A percentile compares a stretch with the other conserved stretches of the same genome.
Evolutionary conservation across 2,329 filamentous ascomycete genomes (phyloP).

Genomic region (Fusarium poae): DNA sequence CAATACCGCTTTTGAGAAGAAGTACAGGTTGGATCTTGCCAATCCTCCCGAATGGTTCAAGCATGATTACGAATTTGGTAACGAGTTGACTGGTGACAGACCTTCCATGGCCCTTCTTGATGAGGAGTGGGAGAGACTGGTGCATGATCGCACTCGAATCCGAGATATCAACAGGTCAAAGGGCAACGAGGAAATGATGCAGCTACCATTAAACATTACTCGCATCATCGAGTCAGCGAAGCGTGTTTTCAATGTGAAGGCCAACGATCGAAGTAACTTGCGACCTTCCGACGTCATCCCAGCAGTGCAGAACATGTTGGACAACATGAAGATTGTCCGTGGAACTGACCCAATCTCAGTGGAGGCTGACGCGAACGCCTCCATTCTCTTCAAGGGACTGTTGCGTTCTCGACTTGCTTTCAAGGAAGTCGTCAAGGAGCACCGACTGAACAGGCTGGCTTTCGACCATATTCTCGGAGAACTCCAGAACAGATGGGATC

Average conservation of each 20-base stretch:
- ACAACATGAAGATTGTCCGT: slow-evolving; percentile 85
- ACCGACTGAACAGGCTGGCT: slow-evolving; percentile 89
- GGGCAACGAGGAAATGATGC: slow-evolving; percentile 86
- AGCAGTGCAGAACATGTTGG: slow-evolving; percentile 79
- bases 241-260: slow-evolving; percentile 90
- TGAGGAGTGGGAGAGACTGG: slow-evolving; percentile 84
- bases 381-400: slow-evolving; percentile 91
- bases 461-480: slow-evolving; percentile 94
- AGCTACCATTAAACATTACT: slow-evolving; percentile 90
- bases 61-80: slow-evolving; percentile 77
- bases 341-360: slow-evolving; percentile 84
- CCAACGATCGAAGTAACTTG: slow-evolving; percentile 86
- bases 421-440: slow-evolving; percentile 89
- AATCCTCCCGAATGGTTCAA: slow-evolving; percentile 71
- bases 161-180: slow-evolving; percentile 75
- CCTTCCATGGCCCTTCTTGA: slow-evolving; percentile 89
- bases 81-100: slow-evolving; percentile 88
- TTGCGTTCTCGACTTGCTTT: slow-evolving; percentile 90
- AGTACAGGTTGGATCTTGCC: slow-evolving; percentile 83
- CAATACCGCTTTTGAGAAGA: slow-evolving; percentile 79
- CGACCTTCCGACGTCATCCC: slow-evolving; percentile 90
- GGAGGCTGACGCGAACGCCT: slow-evolving; percentile 91
- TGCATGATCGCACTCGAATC: slow-evolving; percentile 79
- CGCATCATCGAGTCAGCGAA: slow-evolving; percentile 93
- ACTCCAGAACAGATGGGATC: slow-evolving; percentile 87